Base-by-base conservation (phyloP, 192 early-diverging fungal species). In the Diversispora epigaea region DNA sequence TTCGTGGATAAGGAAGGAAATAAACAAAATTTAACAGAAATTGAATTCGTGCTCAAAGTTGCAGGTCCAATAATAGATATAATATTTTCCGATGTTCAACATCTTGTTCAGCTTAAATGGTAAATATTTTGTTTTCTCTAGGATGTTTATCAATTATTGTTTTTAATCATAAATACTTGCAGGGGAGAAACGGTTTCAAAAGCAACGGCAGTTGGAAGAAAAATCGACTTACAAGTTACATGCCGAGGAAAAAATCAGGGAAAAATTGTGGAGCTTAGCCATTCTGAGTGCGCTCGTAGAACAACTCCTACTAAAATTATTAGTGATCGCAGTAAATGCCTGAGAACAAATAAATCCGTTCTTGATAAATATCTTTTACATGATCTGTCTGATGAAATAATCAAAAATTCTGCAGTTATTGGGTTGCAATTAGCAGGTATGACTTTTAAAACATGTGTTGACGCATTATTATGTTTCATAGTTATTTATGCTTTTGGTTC, bases 251-350 rank as follows among this genome's bases (percentile, higher is more conserved):
- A 47, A 71, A 7, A 45, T 61, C 6, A n/a, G n/a, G n/a, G n/a
- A n/a, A n/a, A n/a, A n/a, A n/a, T n/a, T n/a, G n/a, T n/a, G n/a
- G 68, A 77, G 22, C 46, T 77, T 15, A 77, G 56, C 32, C 68
- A 77, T 68, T 57, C 66, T 11, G 68, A 77, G 58, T 77, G 52
- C n/a, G 40, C 56, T 5, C 41, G 50, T 25, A 15, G 15, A 17
- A 3, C 19, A 32, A 68, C 64, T 45, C 64, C 50, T 54, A 21
- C 21, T 4, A 77, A 69, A 32, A 25, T 41, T 49, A 71, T 77
- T 15, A n/a, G 32, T 32, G 76, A 77, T 15, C 17, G 76, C 12
- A 49, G 22, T 44, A 77, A 77, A 71, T 68, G 49, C 60, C 22
- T 77, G 39, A 21, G 43, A 56, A 77, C 68, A n/a, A n/a, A n/a